Evolutionary conservation across 106 monocot genomes (phyloP), one percentile per base, ranked within the genome.

Genomic region (Narthecium ossifragum): DNA sequence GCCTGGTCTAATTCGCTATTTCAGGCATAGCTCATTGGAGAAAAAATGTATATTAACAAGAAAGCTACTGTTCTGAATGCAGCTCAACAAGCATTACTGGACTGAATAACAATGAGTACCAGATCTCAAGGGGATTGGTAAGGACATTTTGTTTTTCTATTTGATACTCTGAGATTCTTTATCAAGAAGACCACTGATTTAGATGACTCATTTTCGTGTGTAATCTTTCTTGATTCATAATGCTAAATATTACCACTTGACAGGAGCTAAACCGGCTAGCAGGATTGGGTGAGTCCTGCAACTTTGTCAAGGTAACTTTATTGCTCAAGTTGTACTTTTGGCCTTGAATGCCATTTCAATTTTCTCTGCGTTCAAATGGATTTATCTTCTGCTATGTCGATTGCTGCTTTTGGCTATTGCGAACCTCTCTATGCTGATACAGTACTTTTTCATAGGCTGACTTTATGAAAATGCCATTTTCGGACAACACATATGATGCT

Each of bases 381-480:
- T n/a, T n/a, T n/a, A n/a, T n/a, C n/a, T n/a, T n/a, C n/a, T n/a
- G n/a, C n/a, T n/a, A n/a, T n/a, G n/a, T n/a, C n/a, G n/a, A n/a
- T n/a, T n/a, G n/a, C n/a, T n/a, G n/a, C n/a, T n/a, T n/a, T n/a
- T n/a, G n/a, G n/a, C n/a, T n/a, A n/a, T n/a, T n/a, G n/a, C n/a
- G n/a, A n/a, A n/a, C n/a, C n/a, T n/a, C n/a, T n/a, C n/a, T n/a
- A n/a, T n/a, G n/a, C n/a, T n/a, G n/a, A n/a, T n/a, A n/a, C n/a
- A n/a, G n/a, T n/a, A n/a, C n/a, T n/a, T n/a, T n/a, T n/a, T n/a
- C n/a, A n/a, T n/a, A n/a, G 96, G 90, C 86, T 32, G 96, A 98
- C 60, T 98, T 98, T 75, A 98, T 98, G 96, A 86, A 90, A 26
- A 90, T 98, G 78, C 90, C 96, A 29, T 84, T 98, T 27, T 21